A percentile compares a stretch with the other conserved stretches of the same genome.
These are phyloP conservation scores for Eragrostis tef DNA, from an alignment of 202 grass and related monocot genomes.

Conservation along the genomic window DNA sequence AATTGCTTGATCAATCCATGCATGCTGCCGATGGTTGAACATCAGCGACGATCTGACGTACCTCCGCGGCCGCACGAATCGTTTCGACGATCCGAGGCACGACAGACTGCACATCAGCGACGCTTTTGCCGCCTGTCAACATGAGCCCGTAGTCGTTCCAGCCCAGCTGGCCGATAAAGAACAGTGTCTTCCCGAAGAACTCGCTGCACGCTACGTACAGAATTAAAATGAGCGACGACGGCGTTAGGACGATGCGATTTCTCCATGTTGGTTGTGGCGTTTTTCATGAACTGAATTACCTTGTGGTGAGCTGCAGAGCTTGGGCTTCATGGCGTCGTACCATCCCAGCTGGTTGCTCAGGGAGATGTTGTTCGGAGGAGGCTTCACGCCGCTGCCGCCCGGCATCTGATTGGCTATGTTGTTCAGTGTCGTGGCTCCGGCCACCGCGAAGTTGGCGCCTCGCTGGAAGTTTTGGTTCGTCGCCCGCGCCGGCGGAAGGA, in stretches of 20 bases:
- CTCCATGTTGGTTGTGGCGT: not conserved
- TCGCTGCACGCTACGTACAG: conserved; percentile 42
- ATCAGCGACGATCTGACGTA: conserved; percentile 6
- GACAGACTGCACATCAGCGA: conserved; percentile 35
- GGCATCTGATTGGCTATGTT: not conserved
- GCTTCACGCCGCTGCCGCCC: not conserved
- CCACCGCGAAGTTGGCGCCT: conserved; percentile 61
- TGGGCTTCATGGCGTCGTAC: conserved; percentile 61
- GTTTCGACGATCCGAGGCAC: conserved; percentile 34
- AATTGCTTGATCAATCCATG: no score
- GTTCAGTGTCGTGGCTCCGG: conserved; percentile 49
- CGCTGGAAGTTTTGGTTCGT: conserved; percentile 41
- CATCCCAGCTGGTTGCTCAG: conserved; percentile 53
- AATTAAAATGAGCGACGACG: not conserved
- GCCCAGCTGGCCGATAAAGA: conserved; percentile 61
- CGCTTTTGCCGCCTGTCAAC: conserved; percentile 35
- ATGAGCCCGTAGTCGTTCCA: conserved; percentile 55
- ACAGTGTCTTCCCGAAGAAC: conserved; percentile 47
- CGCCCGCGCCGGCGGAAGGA: conserved; percentile 56
- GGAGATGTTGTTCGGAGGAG: conserved; percentile 39
- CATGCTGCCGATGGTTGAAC: no score
- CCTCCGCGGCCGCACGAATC: conserved; percentile 41
- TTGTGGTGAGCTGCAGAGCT: conserved; percentile 46
- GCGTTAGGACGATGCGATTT: not conserved
- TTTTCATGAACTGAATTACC: not conserved